Base-by-base conservation (phyloP, 2,329 filamentous ascomycete species). In the Scolecobasidium constrictum region DNA sequence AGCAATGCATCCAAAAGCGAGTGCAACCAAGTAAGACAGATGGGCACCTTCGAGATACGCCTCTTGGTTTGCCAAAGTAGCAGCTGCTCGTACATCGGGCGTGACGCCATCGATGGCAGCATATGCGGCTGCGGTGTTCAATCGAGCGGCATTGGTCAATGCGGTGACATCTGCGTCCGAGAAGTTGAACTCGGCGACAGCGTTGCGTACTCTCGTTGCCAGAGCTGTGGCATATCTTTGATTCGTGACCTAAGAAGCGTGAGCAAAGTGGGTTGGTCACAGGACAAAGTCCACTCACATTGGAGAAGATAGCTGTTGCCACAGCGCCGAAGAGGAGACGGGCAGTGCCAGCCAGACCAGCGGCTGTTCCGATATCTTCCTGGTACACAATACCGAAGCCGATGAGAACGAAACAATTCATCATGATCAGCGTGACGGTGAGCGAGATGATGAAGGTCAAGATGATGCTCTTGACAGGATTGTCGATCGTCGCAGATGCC, bases 221-320 rank as follows among this genome's bases (percentile, higher is more conserved):
- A 42, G 19, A 6, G 11, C 9, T 9, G 52, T 40, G 9, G 39
- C 45, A 49, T 59, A 60, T 23, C 53, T 49, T 35, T 53, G 56
- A 12, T 55, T 53, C 39, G 55, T 53, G 36, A 18, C 26, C 26
- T 31, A 9, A 15, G 9, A 31, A 9, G 9, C n/a, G n/a, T n/a
- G n/a, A n/a, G n/a, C n/a, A n/a, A n/a, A n/a, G n/a, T n/a, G n/a
- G n/a, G n/a, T n/a, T n/a, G n/a, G n/a, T n/a, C n/a, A n/a, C n/a
- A n/a, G n/a, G n/a, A n/a, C n/a, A n/a, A n/a, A n/a, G n/a, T 31
- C 9, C 15, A 9, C 26, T 9, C 1, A 64, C 59, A 20, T 58
- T 54, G 1, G 57, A 59, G 52, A 62, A 64, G 42, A 64, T 61
- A 22, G 58, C 59, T 3, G 56, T 61, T 9, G 60, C 59, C 2